These are phyloP conservation scores for Tylopilus rubrobrunneus DNA, from an alignment of 768 basidiomycete species.

Conservation along the genomic window DNA sequence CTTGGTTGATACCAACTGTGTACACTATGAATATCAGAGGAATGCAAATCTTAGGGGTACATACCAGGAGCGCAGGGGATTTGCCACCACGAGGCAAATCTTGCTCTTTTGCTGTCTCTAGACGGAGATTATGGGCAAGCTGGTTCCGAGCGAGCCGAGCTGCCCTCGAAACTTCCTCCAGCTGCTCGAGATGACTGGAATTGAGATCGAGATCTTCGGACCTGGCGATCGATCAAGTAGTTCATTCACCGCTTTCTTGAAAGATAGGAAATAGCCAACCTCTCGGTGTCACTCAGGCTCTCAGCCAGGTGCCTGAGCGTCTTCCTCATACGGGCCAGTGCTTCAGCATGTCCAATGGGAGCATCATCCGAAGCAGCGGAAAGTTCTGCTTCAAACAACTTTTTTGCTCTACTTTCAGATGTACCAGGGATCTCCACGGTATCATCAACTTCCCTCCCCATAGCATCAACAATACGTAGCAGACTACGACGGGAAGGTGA, in stretches of 20 bases:
- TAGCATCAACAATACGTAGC: constrained; percentile 64
- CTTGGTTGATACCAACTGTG: constrained; percentile 17
- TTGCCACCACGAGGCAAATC: constrained; percentile 33
- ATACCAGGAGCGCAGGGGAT: constrained; percentile 37
- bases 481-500: constrained; percentile 32
- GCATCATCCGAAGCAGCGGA: constrained; percentile 22
- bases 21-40: constrained; percentile 8
- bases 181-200: constrained; percentile 42
- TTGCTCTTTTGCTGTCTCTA: constrained; percentile 35
- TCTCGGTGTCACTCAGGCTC: constrained; percentile 54
- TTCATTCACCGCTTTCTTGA: constrained; percentile 5
- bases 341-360: constrained; percentile 41
- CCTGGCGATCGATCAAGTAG: constrained; percentile 25
- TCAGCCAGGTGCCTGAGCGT: constrained; percentile 55
- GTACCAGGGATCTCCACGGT: constrained; percentile 31
- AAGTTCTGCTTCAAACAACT: constrained; percentile 17
- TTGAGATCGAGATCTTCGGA: constrained; percentile 39
- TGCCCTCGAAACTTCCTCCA: constrained; percentile 50
- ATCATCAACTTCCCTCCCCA: constrained; percentile 57
- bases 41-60: constrained; percentile 11
- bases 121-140: constrained; percentile 40
- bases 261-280: constrained; percentile 33
- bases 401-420: constrained; percentile 14
- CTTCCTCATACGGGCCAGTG: constrained; percentile 53
- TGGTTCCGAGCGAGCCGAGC: constrained; percentile 49